Conservation (phyloP, 305 asterid species). For the Rubia peregrina region DNA sequence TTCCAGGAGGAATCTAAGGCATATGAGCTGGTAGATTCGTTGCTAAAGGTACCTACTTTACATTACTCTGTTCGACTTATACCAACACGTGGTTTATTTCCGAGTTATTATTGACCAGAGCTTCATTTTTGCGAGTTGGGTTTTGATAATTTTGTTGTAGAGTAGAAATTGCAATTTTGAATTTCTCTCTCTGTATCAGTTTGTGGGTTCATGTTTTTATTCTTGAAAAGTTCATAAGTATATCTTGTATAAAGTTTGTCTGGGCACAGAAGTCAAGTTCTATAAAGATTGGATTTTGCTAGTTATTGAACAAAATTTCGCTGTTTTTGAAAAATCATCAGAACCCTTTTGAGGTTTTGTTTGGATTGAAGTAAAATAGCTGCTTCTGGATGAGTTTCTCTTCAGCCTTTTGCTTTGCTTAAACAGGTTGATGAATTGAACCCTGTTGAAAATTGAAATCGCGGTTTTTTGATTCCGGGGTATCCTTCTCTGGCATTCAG, state of each 20-base stretch:
- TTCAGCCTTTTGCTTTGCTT: not conserved
- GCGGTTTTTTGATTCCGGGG: not conserved
- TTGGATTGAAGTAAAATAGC: not conserved
- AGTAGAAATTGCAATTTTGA: not conserved
- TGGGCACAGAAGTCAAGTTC: not conserved
- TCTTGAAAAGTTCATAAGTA: not conserved
- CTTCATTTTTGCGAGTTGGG: not conserved
- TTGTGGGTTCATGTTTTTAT: not conserved
- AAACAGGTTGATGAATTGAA: not conserved
- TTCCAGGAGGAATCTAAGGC: conserved; percentile 14
- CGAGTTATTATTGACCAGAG: not conserved
- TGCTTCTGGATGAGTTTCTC: not conserved
- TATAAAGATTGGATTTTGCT: not conserved
- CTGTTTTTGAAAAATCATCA: not conserved
- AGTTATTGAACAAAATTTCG: not conserved
- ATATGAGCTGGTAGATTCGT: conserved; percentile 15
- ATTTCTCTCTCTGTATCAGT: not conserved
- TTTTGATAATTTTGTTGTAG: not conserved
- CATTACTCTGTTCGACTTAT: not conserved
- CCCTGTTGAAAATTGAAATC: not conserved
- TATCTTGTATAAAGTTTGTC: not conserved
- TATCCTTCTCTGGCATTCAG: conserved; percentile 9
- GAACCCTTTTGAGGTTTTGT: not conserved
- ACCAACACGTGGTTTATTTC: not conserved
- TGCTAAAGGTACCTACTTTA: not conserved